Evolutionary conservation across 192 early-diverging fungal genomes (phyloP).

Genomic region (Geranomyces michiganensis): DNA sequence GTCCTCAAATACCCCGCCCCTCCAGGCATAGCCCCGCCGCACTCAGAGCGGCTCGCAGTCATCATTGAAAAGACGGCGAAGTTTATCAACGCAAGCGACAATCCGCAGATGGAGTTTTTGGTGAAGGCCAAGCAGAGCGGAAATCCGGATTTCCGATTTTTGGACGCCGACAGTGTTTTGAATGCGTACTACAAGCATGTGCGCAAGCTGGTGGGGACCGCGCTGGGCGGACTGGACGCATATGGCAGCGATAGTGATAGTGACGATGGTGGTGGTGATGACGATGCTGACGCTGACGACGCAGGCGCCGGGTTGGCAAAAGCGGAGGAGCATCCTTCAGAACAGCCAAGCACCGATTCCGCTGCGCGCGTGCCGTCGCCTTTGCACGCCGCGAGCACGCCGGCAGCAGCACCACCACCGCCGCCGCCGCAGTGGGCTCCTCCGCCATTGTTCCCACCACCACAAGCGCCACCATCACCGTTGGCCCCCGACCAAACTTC

Average conservation of each 20-base stretch:
- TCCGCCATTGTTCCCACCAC: too few relatives aligned
- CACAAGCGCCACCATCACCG: too few relatives aligned
- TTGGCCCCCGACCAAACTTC: neutral
- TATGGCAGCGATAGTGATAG: conserved; percentile 36
- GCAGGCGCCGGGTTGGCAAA: neutral
- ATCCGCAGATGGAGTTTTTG: conserved; percentile 69
- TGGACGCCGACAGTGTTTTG: conserved; percentile 57
- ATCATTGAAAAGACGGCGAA: conserved; percentile 73
- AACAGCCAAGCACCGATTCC: neutral
- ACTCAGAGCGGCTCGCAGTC: conserved; percentile 58
- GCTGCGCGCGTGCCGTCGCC: neutral
- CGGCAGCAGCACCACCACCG: too few relatives aligned
- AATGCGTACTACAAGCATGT: conserved; percentile 76
- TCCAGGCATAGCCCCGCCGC: conserved; percentile 45
- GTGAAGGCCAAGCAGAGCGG: conserved; percentile 75
- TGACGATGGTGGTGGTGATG: conserved; percentile 10
- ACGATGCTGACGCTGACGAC: neutral
- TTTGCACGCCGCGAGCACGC: too few relatives aligned
- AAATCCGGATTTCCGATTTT: conserved; percentile 73
- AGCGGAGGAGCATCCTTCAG: neutral
- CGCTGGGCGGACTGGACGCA: conserved; percentile 61
- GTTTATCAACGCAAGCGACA: conserved; percentile 59
- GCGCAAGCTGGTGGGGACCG: conserved; percentile 61
- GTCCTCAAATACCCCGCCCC: conserved; percentile 55
- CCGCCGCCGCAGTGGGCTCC: neutral